These are phyloP conservation scores for Closterium sp. DNA, from an alignment of 139 green algal species.

Conservation along the genomic window DNA sequence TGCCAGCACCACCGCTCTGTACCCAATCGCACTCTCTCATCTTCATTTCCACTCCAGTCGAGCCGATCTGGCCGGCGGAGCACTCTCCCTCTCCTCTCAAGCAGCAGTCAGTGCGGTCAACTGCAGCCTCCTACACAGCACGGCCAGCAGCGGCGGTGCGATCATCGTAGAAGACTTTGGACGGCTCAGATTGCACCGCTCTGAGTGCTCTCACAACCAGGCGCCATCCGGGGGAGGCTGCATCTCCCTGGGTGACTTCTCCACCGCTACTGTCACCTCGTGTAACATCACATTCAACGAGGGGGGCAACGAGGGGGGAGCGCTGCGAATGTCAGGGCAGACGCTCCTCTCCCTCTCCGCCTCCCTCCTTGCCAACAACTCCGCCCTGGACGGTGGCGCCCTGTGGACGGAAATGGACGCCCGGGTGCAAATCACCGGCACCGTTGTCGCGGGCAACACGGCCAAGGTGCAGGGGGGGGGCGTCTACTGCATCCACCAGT, in stretches of 20 bases:
- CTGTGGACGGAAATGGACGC: not conserved
- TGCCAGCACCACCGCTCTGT: not conserved
- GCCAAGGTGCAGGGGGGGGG: not conserved
- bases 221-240: not conserved
- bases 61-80: not conserved
- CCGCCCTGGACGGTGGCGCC: not conserved
- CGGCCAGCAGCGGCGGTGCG: not conserved
- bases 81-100: not conserved
- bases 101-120: not conserved
- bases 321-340: not conserved
- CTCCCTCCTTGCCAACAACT: not conserved
- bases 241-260: not conserved
- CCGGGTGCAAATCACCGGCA: not conserved
- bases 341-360: not conserved
- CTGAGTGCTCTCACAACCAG: not conserved
- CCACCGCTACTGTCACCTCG: not conserved
- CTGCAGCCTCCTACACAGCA: not conserved
- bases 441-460: not conserved
- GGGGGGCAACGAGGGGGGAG: not conserved
- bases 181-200: not conserved
- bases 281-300: not conserved
- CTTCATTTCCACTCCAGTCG: not conserved
- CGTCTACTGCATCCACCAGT: not conserved
- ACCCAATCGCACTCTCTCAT: not conserved
- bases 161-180: not conserved